A percentile compares a stretch with the other conserved stretches of the same genome.
These are phyloP conservation scores for Xylariales sp. DNA, from an alignment of 2,329 filamentous ascomycete species.

Conservation along the genomic window DNA sequence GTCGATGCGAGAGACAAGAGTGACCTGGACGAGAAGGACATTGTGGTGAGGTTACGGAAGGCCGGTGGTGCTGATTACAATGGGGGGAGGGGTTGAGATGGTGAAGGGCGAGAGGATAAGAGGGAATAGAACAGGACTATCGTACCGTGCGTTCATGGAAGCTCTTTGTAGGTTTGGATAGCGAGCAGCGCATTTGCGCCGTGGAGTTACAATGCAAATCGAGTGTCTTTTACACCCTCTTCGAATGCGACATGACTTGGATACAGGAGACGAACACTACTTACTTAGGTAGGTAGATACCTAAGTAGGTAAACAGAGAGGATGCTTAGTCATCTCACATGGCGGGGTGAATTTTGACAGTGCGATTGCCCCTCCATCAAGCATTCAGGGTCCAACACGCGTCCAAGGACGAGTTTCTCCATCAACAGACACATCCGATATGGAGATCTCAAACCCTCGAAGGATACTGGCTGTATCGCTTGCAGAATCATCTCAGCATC, in stretches of 20 bases:
- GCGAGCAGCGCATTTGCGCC: too few relatives aligned
- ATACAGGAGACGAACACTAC: too few relatives aligned
- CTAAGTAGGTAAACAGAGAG: not conserved
- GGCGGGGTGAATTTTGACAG: constrained; percentile 10
- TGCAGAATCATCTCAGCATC: constrained; percentile 38
- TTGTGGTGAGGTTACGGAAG: constrained; percentile 58
- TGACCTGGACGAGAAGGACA: constrained; percentile 58
- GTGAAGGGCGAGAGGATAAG: too few relatives aligned
- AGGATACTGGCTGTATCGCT: constrained; percentile 55
- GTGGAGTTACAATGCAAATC: too few relatives aligned
- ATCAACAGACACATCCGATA: constrained; percentile 21
- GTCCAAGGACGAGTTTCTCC: not conserved
- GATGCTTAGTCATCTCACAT: constrained; percentile 5
- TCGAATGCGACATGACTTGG: too few relatives aligned
- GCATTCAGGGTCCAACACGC: constrained; percentile 6
- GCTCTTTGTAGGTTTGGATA: too few relatives aligned
- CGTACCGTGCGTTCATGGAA: too few relatives aligned
- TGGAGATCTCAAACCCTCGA: constrained; percentile 46
- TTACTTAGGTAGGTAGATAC: not conserved
- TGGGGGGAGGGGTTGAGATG: constrained; percentile 50
- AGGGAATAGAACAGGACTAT: too few relatives aligned
- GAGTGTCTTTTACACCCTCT: too few relatives aligned
- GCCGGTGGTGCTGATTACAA: constrained; percentile 70
- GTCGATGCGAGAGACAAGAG: constrained; percentile 56
- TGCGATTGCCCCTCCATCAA: constrained; percentile 10